Percentiles rank a stretch among this genome's conserved stretches.
Evolutionary conservation across 148 eudicot genomes (phyloP).

Genomic region (Silene uniflora): DNA sequence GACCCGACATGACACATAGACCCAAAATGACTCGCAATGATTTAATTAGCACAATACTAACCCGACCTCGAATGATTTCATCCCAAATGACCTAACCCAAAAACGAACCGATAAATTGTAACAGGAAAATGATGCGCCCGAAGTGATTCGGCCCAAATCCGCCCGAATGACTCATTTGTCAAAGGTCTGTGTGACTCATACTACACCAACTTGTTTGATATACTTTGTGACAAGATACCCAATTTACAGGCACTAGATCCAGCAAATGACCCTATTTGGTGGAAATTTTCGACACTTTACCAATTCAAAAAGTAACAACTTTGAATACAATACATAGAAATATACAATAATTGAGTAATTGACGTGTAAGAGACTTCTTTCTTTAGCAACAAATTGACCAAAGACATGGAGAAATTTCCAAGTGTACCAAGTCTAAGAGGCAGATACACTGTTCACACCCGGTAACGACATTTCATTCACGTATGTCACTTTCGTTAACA

Average conservation of each 20-base stretch:
- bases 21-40: too few species aligned
- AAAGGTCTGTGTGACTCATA: neutral
- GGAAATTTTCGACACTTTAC: neutral
- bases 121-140: too few species aligned
- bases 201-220: neutral
- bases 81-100: too few species aligned
- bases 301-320: neutral
- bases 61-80: too few species aligned
- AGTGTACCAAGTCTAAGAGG: neutral
- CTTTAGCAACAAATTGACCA: slow-evolving; percentile 4
- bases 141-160: too few species aligned
- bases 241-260: neutral
- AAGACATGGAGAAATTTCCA: slow-evolving; percentile 7
- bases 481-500: slow-evolving; percentile 15
- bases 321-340: too few species aligned
- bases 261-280: neutral
- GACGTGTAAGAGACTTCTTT: slow-evolving; percentile 16
- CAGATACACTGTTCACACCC: slow-evolving; percentile 15
- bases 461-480: slow-evolving; percentile 8
- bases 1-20: too few species aligned
- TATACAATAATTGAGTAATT: neutral
- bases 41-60: too few species aligned
- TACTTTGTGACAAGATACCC: neutral
- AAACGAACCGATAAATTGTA: too few species aligned
- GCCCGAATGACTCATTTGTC: too few species aligned